Conservation (phyloP, 2,329 filamentous ascomycete species). For the Exophiala mesophila region DNA sequence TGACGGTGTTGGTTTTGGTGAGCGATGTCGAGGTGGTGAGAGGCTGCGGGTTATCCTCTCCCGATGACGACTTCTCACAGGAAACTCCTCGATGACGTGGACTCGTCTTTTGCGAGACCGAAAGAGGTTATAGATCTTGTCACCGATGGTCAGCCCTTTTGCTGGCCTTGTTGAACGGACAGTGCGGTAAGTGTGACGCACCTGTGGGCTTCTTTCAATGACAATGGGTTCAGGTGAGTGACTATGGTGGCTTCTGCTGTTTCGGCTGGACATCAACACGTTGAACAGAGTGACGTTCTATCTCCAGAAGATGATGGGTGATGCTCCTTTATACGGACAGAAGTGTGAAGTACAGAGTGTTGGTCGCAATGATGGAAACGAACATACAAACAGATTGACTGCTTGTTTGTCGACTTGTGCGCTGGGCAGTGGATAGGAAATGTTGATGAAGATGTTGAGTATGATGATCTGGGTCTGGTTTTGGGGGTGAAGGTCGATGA, state of each 20-base stretch:
- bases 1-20: slow-evolving; percentile 10
- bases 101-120: slow-evolving; percentile 16
- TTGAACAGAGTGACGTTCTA: too few species aligned
- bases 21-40: background rate
- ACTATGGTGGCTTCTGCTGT: slow-evolving; percentile 9
- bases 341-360: too few species aligned
- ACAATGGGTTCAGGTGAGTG: slow-evolving; percentile 15
- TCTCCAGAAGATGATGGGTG: too few species aligned
- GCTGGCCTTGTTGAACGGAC: slow-evolving; percentile 7
- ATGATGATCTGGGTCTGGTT: too few species aligned
- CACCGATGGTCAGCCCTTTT: slow-evolving; percentile 16
- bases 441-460: too few species aligned
- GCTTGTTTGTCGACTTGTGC: too few species aligned
- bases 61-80: slow-evolving; percentile 17
- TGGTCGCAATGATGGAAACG: too few species aligned
- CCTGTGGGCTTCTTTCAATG: slow-evolving; percentile 19
- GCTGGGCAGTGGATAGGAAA: too few species aligned
- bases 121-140: slow-evolving; percentile 22
- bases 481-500: too few species aligned
- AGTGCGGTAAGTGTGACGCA: slow-evolving; percentile 19
- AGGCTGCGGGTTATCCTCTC: slow-evolving; percentile 10
- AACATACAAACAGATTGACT: too few species aligned
- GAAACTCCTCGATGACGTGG: slow-evolving; percentile 20
- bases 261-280: slow-evolving; percentile 18
- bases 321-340: too few species aligned